phyloP scores from a whole-genome alignment of 1,284 basidiomycete genomes.

The Chalciporus piperatoides region DNA sequence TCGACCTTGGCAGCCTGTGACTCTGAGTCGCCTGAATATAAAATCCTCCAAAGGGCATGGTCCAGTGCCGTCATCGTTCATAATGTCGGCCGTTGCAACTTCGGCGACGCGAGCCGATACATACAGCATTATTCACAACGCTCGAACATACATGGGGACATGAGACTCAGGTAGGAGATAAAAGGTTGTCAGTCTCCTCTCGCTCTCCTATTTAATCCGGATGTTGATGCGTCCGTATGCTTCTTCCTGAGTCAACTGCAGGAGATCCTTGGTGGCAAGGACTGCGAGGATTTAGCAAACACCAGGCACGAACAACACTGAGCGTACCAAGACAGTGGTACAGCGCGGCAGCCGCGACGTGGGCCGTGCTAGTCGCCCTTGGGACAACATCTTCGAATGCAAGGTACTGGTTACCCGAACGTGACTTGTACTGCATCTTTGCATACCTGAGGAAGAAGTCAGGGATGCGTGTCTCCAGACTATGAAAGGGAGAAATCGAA shows the following conservation, averaged over 20 bases:
- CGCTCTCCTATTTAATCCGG: constrained; percentile 35
- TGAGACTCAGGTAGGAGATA: too few species aligned
- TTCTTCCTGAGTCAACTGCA: constrained; percentile 50
- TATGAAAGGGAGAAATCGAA: constrained; percentile 32
- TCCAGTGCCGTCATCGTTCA: neutral
- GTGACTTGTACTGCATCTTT: constrained; percentile 66
- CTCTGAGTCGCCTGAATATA: neutral
- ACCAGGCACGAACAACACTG: neutral
- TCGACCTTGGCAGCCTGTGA: too few species aligned
- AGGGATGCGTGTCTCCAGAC: neutral
- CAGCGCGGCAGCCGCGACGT: constrained; percentile 73
- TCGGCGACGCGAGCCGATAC: neutral
- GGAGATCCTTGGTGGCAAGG: constrained; percentile 60
- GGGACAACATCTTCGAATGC: constrained; percentile 66
- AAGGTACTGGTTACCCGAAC: constrained; percentile 46
- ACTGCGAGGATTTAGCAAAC: constrained; percentile 37
- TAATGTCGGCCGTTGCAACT: neutral
- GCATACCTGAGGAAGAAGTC: constrained; percentile 51
- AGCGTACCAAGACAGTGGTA: constrained; percentile 74
- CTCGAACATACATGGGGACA: too few species aligned
- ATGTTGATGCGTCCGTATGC: constrained; percentile 44
- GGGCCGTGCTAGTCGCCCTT: constrained; percentile 58
- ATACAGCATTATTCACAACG: too few species aligned
- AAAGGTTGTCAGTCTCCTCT: neutral
- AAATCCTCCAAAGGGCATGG: neutral